Conservation (phyloP, 192 early-diverging fungal species). For the Geranomyces michiganensis region DNA sequence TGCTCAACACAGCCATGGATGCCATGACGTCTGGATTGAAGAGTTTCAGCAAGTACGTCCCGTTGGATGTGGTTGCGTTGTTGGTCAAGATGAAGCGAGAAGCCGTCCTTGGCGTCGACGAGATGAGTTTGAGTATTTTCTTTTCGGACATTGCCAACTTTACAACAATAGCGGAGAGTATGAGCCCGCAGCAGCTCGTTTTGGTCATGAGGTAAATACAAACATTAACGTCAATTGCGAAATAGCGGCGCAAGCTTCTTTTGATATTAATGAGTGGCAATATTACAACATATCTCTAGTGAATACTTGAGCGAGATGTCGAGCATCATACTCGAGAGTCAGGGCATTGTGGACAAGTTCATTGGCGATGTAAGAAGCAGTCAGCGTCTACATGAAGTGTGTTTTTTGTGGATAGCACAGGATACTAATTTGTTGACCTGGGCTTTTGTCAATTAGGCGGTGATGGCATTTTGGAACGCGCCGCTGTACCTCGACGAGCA, state of each 20-base stretch:
- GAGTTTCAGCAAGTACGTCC: conserved; percentile 37
- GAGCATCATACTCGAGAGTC: conserved; percentile 34
- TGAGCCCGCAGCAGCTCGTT: conserved; percentile 31
- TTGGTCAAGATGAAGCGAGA: conserved; percentile 39
- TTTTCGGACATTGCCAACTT: conserved; percentile 43
- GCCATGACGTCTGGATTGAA: conserved; percentile 36
- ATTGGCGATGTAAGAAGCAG: conserved; percentile 40
- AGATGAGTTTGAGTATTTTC: conserved; percentile 38
- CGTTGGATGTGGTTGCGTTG: conserved; percentile 35
- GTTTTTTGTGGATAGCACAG: no score
- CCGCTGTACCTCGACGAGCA: conserved; percentile 33
- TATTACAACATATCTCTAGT: conserved; percentile 9
- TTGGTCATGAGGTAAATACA: conserved; percentile 28
- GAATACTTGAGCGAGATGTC: conserved; percentile 35
- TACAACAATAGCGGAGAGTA: conserved; percentile 36
- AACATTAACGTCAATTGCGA: no score
- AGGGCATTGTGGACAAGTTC: conserved; percentile 41
- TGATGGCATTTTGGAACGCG: conserved; percentile 41
- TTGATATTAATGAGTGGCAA: no score
- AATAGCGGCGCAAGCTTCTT: no score
- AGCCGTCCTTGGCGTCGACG: conserved; percentile 36
- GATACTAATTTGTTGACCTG: no score
- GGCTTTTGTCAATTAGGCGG: neutral
- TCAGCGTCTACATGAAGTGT: no score
- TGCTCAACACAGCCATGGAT: conserved; percentile 35